Evolutionary conservation across 257 asterid species (phyloP).

Genomic region (Solanum megistacrolobum): DNA sequence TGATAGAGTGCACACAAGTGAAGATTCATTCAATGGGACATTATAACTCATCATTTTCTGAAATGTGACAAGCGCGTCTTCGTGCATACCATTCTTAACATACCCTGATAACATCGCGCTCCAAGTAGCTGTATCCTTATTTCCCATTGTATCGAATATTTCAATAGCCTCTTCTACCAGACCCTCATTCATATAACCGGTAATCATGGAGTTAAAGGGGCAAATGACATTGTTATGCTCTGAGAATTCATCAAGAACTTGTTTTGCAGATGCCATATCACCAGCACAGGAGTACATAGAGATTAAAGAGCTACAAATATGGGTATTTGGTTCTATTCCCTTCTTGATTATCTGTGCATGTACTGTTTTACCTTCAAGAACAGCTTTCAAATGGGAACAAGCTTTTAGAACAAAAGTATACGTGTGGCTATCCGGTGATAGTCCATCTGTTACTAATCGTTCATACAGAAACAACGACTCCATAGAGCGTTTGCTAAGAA

Average conservation of each 20-base stretch:
- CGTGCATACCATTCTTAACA: constrained; percentile 13
- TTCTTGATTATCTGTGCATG: constrained; percentile 19
- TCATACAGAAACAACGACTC: constrained; percentile 5
- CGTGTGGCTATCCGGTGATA: constrained; percentile 11
- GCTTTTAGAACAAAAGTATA: constrained; percentile 23
- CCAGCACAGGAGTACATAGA: constrained; percentile 14
- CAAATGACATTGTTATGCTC: background rate
- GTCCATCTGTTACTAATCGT: background rate
- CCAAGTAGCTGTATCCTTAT: constrained; percentile 18
- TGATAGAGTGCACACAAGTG: constrained; percentile 18
- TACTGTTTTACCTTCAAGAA: constrained; percentile 11
- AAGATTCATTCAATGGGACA: constrained; percentile 9
- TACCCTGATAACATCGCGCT: constrained; percentile 21
- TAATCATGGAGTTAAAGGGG: constrained; percentile 13
- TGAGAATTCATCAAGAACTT: background rate
- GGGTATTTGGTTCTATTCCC: constrained; percentile 1
- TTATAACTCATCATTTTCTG: constrained; percentile 12
- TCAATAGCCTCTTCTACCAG: background rate
- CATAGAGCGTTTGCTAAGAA: background rate
- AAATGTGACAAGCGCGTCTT: constrained; percentile 1
- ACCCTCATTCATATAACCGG: constrained; percentile 12
- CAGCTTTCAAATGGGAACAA: constrained; percentile 16
- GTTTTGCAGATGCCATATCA: constrained; percentile 6
- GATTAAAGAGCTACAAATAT: constrained; percentile 7
- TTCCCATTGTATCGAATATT: constrained; percentile 1